These are phyloP conservation scores for Penicillium occitanis DNA, from an alignment of 2,329 filamentous ascomycete species.

Conservation along the genomic window DNA sequence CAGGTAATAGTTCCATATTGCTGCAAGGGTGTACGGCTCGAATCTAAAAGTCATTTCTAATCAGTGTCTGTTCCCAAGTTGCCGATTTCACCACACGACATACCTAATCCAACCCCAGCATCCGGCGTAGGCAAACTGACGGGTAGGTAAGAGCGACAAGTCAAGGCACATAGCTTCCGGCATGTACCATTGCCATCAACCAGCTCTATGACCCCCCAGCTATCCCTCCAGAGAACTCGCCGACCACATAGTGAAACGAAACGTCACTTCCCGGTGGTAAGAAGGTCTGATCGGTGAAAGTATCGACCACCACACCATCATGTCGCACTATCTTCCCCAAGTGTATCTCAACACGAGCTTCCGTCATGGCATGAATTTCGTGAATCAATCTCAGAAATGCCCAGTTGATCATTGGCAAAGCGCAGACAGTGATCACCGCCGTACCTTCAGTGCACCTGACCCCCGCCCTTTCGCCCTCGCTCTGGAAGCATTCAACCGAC, in stretches of 20 bases:
- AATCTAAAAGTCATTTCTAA: not conserved
- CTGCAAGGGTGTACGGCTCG: not conserved
- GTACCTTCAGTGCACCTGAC: not conserved
- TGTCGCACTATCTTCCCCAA: not conserved
- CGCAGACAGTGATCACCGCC: not conserved
- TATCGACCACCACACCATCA: not conserved
- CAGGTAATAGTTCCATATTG: not conserved
- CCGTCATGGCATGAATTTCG: not conserved
- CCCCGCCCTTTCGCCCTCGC: not conserved
- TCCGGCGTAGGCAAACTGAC: not conserved
- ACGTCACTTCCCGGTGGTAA: slow-evolving; percentile 6
- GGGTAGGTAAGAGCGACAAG: slow-evolving; percentile 8
- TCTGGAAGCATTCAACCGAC: slow-evolving; percentile 13
- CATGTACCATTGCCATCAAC: not conserved
- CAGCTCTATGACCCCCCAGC: slow-evolving; percentile 15
- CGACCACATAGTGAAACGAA: not conserved
- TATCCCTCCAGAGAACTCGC: not conserved
- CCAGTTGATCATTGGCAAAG: not conserved
- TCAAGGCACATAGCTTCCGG: slow-evolving; percentile 5
- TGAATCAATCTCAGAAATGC: not conserved
- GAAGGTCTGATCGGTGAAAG: not conserved
- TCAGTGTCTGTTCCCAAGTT: not conserved
- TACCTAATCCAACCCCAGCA: not conserved
- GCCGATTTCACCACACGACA: not conserved
- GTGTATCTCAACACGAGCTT: slow-evolving; percentile 4